Evolutionary conservation across 2,329 filamentous ascomycete species (phyloP), one percentile per base, ranked within the genome.

Genomic region (Beauveria medogensis): DNA sequence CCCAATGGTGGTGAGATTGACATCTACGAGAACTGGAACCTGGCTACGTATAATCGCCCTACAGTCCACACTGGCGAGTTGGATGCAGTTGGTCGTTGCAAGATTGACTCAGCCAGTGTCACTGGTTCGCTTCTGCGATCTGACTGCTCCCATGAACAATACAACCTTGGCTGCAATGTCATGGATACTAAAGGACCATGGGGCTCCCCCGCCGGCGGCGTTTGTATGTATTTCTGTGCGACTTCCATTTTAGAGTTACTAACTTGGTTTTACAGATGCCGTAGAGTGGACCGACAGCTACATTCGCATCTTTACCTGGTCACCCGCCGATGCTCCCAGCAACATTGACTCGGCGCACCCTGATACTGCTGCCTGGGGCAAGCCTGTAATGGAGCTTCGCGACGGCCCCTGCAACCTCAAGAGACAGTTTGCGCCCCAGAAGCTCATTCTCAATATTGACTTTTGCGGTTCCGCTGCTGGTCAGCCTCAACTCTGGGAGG

Each of bases 231-330:
- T 82, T 83, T 67, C 22, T 20, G n/a, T 44, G 12, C n/a, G 34
- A 37, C 12, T 37, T 12, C 12, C 34, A 2, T 0, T 37, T 16
- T 0, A 37, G 5, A 2, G 34, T 37, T 37, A 37, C 34, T 6
- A 37, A 37, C 34, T 2, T 37, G 14, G 5, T 18, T 51, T 74
- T 3, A 28, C 82, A 26, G 83, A 81, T 63, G 82, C 81, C 16
- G 80, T 82, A 63, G 78, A 85, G 65, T 90, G 87, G 85, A 86
- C 82, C 18, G 73, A 75, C 43, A 69, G 78, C 1, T 79, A 77
- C 26, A 85, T 91, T 67, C 82, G 78, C 48, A 76, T 90, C 61
- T 91, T 82, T 80, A 85, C 85, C 73, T 91, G 89, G 72, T 76
- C 81, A 0, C 80, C 82, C 34, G 69, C 69, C 28, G 68, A 72